These are phyloP conservation scores for Penicillium paradoxum DNA, from an alignment of 495 filamentous ascomycete genomes.

Conservation along the genomic window DNA sequence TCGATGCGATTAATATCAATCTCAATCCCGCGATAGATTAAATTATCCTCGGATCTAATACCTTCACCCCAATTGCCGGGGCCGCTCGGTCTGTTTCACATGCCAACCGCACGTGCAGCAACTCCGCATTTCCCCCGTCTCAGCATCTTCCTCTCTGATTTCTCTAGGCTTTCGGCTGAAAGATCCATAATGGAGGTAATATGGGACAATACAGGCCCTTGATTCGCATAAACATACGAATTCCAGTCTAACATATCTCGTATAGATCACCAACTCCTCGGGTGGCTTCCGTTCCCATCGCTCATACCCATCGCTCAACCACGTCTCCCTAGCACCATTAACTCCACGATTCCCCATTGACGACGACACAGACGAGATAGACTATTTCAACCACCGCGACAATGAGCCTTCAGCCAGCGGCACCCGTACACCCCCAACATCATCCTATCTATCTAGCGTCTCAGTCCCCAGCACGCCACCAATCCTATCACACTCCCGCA, in stretches of 20 bases:
- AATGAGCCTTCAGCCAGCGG: constrained; percentile 1
- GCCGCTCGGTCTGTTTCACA: constrained; percentile 22
- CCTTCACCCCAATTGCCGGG: not conserved
- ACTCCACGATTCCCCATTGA: constrained; percentile 62
- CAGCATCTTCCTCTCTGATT: constrained; percentile 1
- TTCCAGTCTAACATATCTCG: not conserved
- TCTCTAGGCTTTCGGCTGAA: not conserved
- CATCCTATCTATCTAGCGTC: constrained; percentile 41
- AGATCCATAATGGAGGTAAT: constrained; percentile 24
- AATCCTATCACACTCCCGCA: constrained; percentile 47
- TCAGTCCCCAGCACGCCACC: constrained; percentile 43
- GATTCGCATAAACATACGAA: not conserved
- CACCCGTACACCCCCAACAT: constrained; percentile 19
- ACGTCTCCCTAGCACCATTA: constrained; percentile 58
- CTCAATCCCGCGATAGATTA: not conserved
- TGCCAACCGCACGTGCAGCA: constrained; percentile 21
- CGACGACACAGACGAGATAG: constrained; percentile 24
- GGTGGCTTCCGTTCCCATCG: constrained; percentile 38
- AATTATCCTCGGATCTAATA: not conserved
- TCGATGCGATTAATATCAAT: too few relatives aligned
- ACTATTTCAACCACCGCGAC: constrained; percentile 32
- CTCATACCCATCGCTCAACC: constrained; percentile 44
- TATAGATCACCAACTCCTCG: constrained; percentile 18
- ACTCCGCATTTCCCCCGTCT: constrained; percentile 24
- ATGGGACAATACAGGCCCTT: not conserved